Evolutionary conservation across 2,329 filamentous ascomycete species (phyloP).

Genomic region (Septoria petroselini): DNA sequence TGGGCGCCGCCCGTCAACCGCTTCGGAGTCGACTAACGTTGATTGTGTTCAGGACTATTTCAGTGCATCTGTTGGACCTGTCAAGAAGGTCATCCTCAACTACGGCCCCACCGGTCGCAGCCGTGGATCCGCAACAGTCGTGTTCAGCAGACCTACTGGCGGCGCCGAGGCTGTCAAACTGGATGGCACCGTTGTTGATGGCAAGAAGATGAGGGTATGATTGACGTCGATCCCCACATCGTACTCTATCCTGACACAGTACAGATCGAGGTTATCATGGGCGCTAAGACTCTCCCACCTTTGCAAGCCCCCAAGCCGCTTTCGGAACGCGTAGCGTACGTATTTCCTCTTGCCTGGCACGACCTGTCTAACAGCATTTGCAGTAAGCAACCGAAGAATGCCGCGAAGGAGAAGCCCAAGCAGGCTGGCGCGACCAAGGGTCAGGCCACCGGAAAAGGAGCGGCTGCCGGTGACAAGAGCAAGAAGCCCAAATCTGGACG

Average conservation of each 20-base stretch:
- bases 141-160: constrained; percentile 75
- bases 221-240: background rate
- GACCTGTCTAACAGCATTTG: constrained; percentile 19
- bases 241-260: background rate
- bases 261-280: constrained; percentile 86
- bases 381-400: constrained; percentile 37
- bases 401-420: constrained; percentile 33
- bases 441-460: constrained; percentile 51
- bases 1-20: constrained; percentile 1
- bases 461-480: constrained; percentile 41
- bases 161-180: constrained; percentile 82
- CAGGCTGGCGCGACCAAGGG: constrained; percentile 51
- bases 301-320: constrained; percentile 69
- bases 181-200: constrained; percentile 88
- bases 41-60: constrained; percentile 83
- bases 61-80: constrained; percentile 75
- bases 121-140: constrained; percentile 87
- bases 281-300: constrained; percentile 59
- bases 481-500: constrained; percentile 58
- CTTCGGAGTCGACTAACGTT: constrained; percentile 58
- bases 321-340: constrained; percentile 78
- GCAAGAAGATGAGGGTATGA: constrained; percentile 80
- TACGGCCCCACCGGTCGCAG: constrained; percentile 91
- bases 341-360: constrained; percentile 30
- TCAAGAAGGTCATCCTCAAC: constrained; percentile 86